Conservation (phyloP, 140 eudicot species). For the Flaveria floridana region DNA sequence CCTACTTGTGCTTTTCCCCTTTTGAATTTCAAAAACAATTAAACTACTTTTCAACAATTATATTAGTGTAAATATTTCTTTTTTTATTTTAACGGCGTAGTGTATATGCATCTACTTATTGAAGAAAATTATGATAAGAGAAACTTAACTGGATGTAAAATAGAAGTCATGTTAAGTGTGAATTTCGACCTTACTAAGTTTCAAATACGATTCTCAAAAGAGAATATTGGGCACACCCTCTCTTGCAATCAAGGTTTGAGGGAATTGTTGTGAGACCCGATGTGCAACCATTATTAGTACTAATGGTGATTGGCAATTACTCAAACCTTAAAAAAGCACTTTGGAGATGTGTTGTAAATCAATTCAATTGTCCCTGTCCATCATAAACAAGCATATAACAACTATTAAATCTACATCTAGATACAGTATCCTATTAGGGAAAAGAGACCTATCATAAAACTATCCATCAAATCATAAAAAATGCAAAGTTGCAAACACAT, state of each 20-base stretch:
- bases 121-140: too few relatives aligned
- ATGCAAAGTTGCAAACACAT: background rate
- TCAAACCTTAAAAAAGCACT: slow-evolving; percentile 9
- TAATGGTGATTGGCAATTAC: background rate
- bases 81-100: too few relatives aligned
- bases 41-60: background rate
- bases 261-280: background rate
- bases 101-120: too few relatives aligned
- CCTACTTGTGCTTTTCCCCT: background rate
- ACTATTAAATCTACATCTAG: slow-evolving; percentile 10
- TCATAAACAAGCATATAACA: background rate
- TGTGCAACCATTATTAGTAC: background rate
- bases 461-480: background rate
- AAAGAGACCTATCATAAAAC: background rate
- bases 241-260: background rate
- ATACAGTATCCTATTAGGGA: background rate
- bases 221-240: too few relatives aligned
- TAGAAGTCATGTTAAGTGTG: too few relatives aligned
- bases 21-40: background rate
- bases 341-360: background rate
- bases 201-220: too few relatives aligned
- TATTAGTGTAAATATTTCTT: too few relatives aligned
- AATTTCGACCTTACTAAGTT: too few relatives aligned
- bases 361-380: background rate
- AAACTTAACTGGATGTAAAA: too few relatives aligned